Evolutionary conservation across 2,329 filamentous ascomycete genomes (phyloP), one percentile per base, ranked within the genome.

Genomic region (Paradendryphiella salina): DNA sequence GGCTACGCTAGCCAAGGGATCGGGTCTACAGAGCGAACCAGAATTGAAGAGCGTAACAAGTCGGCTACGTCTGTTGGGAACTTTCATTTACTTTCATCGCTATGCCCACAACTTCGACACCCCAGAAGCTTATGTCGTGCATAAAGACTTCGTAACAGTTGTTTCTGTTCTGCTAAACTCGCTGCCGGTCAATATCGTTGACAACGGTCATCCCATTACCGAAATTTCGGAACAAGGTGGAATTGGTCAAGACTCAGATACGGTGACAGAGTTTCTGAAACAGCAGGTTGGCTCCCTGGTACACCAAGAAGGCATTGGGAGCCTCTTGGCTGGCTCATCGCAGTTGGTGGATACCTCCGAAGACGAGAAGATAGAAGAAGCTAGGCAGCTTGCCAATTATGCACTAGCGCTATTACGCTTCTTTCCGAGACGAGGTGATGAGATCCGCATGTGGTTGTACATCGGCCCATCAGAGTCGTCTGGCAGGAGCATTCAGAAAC

Each of bases 361-460:
- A 13, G 66, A 68, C 5, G 65, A 61, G 55, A 73, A 58, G 66
- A 76, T 65, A 64, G 77, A 82, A 50, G 83, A 88, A 66, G 86
- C 89, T 2, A 88, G 87, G 60, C 77, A 90, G 10, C 78, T 96
- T 32, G 90, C 93, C 10, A 90, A 88, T 21, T 97, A 96, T 67
- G 90, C 91, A 2, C 78, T 97, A 32, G 92, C 89, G 0, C 76
- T 99, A 3, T 77, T 97, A 3, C 84, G 89, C 51, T 92, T 91
- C 62, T 97, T 97, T 59, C 91, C 93, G 7, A 77, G 80, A 5
- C 82, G 85, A 52, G 86, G 86, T 3, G 92, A 96, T 65, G 91
- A 96, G 52, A 95, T 96, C 53, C 87, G 92, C 17, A 96, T 97
- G 90, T 93, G 90, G 76, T 78, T 97, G 0, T 97, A 94, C 66